Evolutionary conservation across 2,329 filamentous ascomycete genomes (phyloP), one percentile per base, ranked within the genome.

Genomic region (Microdochium paspali): DNA sequence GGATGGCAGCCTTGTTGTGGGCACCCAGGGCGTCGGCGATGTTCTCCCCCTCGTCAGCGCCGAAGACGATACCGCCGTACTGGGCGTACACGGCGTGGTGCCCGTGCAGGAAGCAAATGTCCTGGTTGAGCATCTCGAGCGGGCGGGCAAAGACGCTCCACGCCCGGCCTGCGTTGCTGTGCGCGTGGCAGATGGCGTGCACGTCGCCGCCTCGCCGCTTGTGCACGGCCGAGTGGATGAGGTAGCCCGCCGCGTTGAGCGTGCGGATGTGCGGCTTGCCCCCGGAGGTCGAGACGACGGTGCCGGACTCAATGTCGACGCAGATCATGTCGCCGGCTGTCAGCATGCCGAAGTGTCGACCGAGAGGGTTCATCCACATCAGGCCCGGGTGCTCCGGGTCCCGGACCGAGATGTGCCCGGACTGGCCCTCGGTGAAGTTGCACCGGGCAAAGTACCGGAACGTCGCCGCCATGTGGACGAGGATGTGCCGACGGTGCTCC

Each of bases 361-460:
- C 81, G 1, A 86, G 48, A 64, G 82, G 66, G 79, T 87, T 74
- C 59, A 84, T 87, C 84, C 85, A 88, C 63, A 85, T 83, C 13
- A 71, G 70, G 50, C 77, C 67, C 0, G 67, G 66, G 54, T 77
- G 68, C 59, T 85, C 80, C 0, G 83, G 82, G 58, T 87, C 83
- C 12, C 82, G 72, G 1, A 86, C 77, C 13, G 70, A 76, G 53
- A 87, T 87, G 61, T 86, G 82, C 0, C 83, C 83, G 24, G 72
- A 72, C 69, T 85, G 84, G 47, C 84, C 84, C 62, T 87, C 83
- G 0, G 77, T 80, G 62, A 79, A 85, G 45, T 79, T 80, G 55
- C 79, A 75, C 44, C 81, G 74, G 1, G 80, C 71, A 60, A 84
- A 86, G 58, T 84, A 74, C 24, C 84, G 79, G 63, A 87, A 87